Percentiles rank a stretch among this genome's conserved stretches.
These are phyloP conservation scores for Dothideomycetes sp. DNA, from an alignment of 2,329 filamentous ascomycete genomes.

Conservation along the genomic window DNA sequence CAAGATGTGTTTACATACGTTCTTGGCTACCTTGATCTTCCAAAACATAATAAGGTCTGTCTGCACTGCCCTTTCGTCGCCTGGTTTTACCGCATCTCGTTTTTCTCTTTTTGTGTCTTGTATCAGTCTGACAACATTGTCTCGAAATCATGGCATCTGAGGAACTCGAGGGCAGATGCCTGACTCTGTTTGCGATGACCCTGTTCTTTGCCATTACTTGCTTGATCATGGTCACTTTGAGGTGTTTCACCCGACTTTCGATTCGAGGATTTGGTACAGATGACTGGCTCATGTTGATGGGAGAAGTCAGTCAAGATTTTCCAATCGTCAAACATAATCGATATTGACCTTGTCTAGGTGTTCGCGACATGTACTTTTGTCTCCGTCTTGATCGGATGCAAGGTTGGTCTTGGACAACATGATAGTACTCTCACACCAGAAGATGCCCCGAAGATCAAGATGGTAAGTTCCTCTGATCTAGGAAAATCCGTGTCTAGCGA, in stretches of 20 bases:
- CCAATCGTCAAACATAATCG: too few relatives aligned
- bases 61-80: too few relatives aligned
- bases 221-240: conserved; percentile 4
- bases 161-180: conserved; percentile 3
- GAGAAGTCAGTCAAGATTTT: neutral
- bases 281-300: conserved; percentile 12
- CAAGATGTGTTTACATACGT: too few relatives aligned
- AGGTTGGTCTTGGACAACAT: conserved; percentile 13
- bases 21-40: too few relatives aligned
- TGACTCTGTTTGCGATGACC: neutral
- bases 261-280: conserved; percentile 11
- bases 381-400: conserved; percentile 5
- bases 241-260: conserved; percentile 6
- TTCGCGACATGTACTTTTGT: conserved; percentile 8
- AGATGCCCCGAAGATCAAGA: conserved; percentile 5
- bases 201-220: conserved; percentile 4
- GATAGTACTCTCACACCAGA: conserved; percentile 4
- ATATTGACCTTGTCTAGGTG: neutral
- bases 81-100: too few relatives aligned
- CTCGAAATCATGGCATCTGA: neutral
- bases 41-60: too few relatives aligned
- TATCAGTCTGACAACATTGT: too few relatives aligned
- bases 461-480: conserved; percentile 1
- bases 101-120: too few relatives aligned
- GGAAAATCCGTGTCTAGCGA: neutral